Evolutionary conservation across 208 protist genomes (phyloP), one percentile per base, ranked within the genome.

Genomic region (Wallacemonas sp.): DNA sequence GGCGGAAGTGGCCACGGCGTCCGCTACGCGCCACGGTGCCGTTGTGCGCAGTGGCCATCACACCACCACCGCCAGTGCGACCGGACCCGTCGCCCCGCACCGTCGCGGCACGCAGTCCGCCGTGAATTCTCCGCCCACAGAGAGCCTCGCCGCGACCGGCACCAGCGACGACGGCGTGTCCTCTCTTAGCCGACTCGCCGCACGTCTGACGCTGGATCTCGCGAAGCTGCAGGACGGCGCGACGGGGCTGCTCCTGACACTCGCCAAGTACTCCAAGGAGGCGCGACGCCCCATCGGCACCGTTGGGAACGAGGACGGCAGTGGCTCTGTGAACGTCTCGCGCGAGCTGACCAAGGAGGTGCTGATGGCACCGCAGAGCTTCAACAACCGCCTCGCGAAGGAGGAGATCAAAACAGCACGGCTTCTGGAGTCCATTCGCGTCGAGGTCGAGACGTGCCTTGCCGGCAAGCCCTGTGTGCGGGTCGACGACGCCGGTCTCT

Each of bases 221-320:
- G 52, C 52, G 17, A 33, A 24, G 1, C 36, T 87, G 24, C 85
- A 88, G 49, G 52, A 44, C 0, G 64, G 72, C 0, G 81, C 87
- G 2, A 68, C 74, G 5, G 44, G 46, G 30, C 70, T 91, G 46
- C 69, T 91, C 26, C 60, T 77, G 33, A 54, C 41, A 0, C 56
- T 88, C 9, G 76, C 36, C 24, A 64, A 84, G 43, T 75, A 64
- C 60, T 56, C 79, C 9, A 70, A 66, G 65, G 72, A 76, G 49
- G 62, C 61, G 1, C 60, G 64, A 19, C 75, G 76, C 27, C 78
- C 78, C 11, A 61, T 83, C 29, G 78, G 78, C 27, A 68, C 58
- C 14, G 29, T 66, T 24, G 36, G 41, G 11, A n/a, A 56, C 14
- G 41, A 39, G 46, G 49, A 57, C 8, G n/a, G n/a, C n/a, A n/a